phyloP scores from a whole-genome alignment of 495 filamentous ascomycete genomes.

The Durotheca rogersii region DNA sequence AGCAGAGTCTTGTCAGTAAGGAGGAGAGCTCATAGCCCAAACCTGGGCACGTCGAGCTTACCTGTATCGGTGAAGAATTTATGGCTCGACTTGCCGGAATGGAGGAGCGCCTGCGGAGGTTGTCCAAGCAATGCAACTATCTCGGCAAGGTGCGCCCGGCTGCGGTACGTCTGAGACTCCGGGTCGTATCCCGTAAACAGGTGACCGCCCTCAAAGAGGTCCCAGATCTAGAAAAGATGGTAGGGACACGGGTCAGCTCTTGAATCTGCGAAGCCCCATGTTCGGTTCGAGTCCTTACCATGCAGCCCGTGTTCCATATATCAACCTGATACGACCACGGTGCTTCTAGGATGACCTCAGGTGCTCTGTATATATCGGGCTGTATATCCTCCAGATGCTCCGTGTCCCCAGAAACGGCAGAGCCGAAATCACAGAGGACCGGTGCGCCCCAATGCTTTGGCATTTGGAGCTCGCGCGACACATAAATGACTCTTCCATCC shows the following conservation, averaged over 20 bases:
- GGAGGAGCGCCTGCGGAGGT: slow-evolving; percentile 46
- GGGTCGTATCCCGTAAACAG: slow-evolving; percentile 49
- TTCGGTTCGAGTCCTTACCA: slow-evolving; percentile 42
- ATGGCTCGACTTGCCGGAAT: slow-evolving; percentile 36
- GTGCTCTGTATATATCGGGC: slow-evolving; percentile 46
- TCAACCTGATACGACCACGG: slow-evolving; percentile 50
- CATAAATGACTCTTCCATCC: slow-evolving; percentile 37
- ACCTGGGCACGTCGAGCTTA: slow-evolving; percentile 28
- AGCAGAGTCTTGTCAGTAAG: background rate
- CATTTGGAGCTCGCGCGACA: slow-evolving; percentile 23
- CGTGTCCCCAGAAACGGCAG: slow-evolving; percentile 38
- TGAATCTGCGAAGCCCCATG: no score
- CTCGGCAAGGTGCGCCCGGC: slow-evolving; percentile 48
- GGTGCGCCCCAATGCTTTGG: slow-evolving; percentile 29
- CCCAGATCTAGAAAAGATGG: slow-evolving; percentile 44
- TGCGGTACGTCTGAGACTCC: slow-evolving; percentile 44
- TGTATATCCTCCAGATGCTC: slow-evolving; percentile 28
- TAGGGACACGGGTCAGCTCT: no score
- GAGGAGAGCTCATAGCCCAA: background rate
- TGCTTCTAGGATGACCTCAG: slow-evolving; percentile 50
- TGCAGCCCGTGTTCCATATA: slow-evolving; percentile 54
- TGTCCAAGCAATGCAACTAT: slow-evolving; percentile 49
- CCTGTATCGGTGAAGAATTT: slow-evolving; percentile 44
- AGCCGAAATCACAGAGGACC: slow-evolving; percentile 52
- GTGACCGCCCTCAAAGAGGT: slow-evolving; percentile 50